Evolutionary conservation across 2,329 filamentous ascomycete genomes (phyloP).

Genomic region (Beauveria asiatica): DNA sequence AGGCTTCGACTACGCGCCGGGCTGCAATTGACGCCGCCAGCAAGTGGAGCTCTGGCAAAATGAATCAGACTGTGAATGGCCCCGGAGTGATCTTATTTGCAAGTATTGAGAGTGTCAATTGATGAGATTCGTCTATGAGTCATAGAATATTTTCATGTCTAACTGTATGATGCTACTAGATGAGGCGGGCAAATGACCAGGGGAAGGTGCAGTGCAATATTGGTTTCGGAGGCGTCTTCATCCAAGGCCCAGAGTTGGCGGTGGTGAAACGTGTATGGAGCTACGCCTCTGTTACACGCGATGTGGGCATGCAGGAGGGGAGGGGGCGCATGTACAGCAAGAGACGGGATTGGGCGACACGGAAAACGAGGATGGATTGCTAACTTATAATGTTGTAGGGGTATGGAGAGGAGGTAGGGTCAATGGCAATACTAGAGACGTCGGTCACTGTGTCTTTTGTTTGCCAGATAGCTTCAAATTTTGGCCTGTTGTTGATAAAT

Average conservation of each 20-base stretch:
- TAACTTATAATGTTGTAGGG: too few species aligned
- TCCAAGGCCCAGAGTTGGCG: neutral
- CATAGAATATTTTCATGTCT: neutral
- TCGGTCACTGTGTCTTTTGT: too few species aligned
- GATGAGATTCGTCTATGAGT: too few species aligned
- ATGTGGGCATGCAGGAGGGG: conserved; percentile 1
- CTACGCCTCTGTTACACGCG: conserved; percentile 9
- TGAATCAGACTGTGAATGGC: neutral
- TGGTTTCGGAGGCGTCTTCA: neutral
- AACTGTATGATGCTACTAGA: neutral
- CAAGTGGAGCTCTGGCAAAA: neutral
- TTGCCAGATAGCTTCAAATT: too few species aligned
- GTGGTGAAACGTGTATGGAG: conserved; percentile 7
- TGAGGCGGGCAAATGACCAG: neutral
- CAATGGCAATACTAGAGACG: too few species aligned
- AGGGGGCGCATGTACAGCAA: neutral
- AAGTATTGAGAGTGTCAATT: neutral
- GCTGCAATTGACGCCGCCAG: neutral
- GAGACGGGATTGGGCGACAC: neutral
- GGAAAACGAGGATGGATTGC: neutral
- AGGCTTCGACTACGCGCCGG: conserved; percentile 4
- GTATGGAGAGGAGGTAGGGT: too few species aligned
- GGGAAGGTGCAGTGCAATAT: neutral
- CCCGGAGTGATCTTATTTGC: neutral
- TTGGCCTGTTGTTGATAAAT: too few species aligned